Percentiles rank a stretch among this genome's conserved stretches.
Evolutionary conservation across 345 rosid species (phyloP).

Genomic region (Populus ilicifolia): DNA sequence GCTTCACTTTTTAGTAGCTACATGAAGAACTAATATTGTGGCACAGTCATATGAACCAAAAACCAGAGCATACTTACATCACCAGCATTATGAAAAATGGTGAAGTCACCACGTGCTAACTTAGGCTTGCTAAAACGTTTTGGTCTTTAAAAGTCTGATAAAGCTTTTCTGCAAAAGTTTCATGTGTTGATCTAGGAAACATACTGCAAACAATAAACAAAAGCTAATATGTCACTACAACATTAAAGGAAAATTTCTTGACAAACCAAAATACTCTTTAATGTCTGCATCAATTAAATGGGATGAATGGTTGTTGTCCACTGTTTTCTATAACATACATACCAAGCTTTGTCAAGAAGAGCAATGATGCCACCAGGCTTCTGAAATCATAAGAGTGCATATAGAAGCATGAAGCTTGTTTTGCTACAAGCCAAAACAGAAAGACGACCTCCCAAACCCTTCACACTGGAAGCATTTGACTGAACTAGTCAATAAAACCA

Average conservation of each 20-base stretch:
- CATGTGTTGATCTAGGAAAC: slow-evolving; percentile 99
- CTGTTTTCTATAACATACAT: slow-evolving; percentile 25
- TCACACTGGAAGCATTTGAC: neutral
- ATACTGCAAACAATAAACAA: slow-evolving; percentile 51
- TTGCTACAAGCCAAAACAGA: neutral
- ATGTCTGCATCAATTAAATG: neutral
- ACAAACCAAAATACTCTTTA: neutral
- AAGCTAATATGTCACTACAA: slow-evolving; percentile 12
- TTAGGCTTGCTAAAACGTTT: slow-evolving; percentile 94
- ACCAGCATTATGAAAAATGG: slow-evolving; percentile 96
- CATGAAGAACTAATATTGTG: slow-evolving; percentile 1
- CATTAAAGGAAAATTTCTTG: neutral
- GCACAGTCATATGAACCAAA: neutral
- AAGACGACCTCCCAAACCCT: neutral
- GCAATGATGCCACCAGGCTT: slow-evolving; percentile 99
- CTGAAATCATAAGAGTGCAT: slow-evolving; percentile 42
- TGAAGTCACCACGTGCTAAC: slow-evolving; percentile 91
- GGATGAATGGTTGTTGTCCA: neutral
- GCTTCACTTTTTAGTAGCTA: neutral
- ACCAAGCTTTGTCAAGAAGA: slow-evolving; percentile 99
- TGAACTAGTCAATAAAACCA: neutral
- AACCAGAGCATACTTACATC: slow-evolving; percentile 54
- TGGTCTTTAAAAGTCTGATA: slow-evolving; percentile 93
- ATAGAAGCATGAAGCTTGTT: neutral
- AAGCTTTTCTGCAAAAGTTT: slow-evolving; percentile 93